Base-by-base conservation (phyloP, 2,329 filamentous ascomycete genomes). In the Monosporascus cannonballus region DNA sequence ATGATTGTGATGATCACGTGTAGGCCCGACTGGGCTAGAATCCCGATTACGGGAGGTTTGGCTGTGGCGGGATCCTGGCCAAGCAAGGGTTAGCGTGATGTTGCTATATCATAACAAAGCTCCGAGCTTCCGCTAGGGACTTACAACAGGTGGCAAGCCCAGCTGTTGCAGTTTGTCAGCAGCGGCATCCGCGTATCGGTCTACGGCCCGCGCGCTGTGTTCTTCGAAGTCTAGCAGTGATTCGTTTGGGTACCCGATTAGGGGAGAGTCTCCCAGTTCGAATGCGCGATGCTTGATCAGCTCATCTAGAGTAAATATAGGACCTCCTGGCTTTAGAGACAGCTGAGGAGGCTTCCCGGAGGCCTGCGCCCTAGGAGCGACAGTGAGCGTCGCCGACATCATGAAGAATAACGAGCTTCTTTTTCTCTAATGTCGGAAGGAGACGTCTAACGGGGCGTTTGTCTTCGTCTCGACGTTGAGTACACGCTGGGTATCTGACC, bases 201-300 rank as follows among this genome's bases (percentile, higher is more conserved):
- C 49, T 38, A 38, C 27, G 5, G 38, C 42, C 22, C 38, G 36
- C 15, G 49, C 49, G 39, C 49, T 50, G 49, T 45, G 49, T 15
- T 44, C 49, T 44, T 50, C 39, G n/a, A 44, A 50, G 9, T 50
- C 49, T n/a, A 50, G 25, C 5, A 50, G 27, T 18, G 38, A 39
- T 27, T 50, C 37, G 1, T 50, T 50, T 15, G 49, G 49, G 34
- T 50, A 50, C 11, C 39, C 37, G 15, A 50, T 30, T 14, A 45
- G 24, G n/a, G 49, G 49, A 22, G 22, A 20, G 24, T 45, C 49
- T 7, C 39, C 37, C 27, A 50, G 34, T 25, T 50, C 49, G 14
- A 18, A 24, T 20, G 49, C 39, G 15, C 49, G 49, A 22, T 30
- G 34, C 37, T 25, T 42, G 49, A 50, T 50, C 37, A 50, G 37